These are phyloP conservation scores for Alternaria dauci DNA, from an alignment of 2,329 filamentous ascomycete species.

Conservation along the genomic window DNA sequence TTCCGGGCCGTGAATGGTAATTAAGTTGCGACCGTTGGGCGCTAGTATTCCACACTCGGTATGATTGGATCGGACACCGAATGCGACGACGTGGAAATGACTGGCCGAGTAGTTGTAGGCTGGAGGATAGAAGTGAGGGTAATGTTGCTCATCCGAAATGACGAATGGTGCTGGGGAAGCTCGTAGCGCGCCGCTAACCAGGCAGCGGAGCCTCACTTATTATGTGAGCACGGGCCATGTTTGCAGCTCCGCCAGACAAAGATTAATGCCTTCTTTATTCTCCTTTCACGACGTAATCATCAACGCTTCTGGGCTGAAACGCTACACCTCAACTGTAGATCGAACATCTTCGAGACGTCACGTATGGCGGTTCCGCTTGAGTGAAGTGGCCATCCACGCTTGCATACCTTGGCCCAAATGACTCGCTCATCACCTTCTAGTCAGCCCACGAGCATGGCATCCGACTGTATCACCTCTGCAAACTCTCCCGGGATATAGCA, in stretches of 20 bases:
- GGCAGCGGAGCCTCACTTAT: constrained; percentile 28
- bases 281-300: neutral
- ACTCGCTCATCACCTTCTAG: neutral
- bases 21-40: constrained; percentile 1
- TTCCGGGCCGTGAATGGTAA: constrained; percentile 8
- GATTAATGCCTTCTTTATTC: neutral
- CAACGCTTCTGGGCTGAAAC: neutral
- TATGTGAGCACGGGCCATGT: constrained; percentile 15
- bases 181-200: constrained; percentile 26
- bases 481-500: neutral
- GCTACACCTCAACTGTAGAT: neutral
- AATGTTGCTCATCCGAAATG: constrained; percentile 28
- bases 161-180: constrained; percentile 27
- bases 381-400: neutral
- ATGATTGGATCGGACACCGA: constrained; percentile 5
- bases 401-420: too few relatives aligned
- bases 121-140: constrained; percentile 24
- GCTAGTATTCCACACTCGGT: neutral
- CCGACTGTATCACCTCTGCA: neutral
- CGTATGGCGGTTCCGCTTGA: neutral
- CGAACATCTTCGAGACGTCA: neutral
- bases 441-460: neutral
- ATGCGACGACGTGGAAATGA: constrained; percentile 19
- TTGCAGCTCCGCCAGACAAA: neutral
- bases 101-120: constrained; percentile 12